Base-by-base conservation (phyloP, 1,139 yeast species). In the Taphrina communis region DNA sequence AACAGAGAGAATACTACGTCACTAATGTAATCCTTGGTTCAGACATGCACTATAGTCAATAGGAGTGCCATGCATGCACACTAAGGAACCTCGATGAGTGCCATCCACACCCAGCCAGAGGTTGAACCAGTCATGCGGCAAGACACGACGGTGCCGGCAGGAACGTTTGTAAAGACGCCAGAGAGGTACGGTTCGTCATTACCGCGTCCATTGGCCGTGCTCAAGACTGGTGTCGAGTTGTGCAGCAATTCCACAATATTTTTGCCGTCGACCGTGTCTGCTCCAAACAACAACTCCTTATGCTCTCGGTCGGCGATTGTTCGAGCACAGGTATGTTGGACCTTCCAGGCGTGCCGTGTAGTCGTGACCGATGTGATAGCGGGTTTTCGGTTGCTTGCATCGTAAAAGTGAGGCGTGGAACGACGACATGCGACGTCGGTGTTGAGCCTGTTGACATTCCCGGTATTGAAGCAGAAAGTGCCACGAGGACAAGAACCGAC, bases 221-320 rank as follows among this genome's bases (percentile, higher is more conserved):
- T 9, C 36, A 25, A 11, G 35, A 50, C 53, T 14, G 53, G 53
- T 36, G 53, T 50, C n/a, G 11, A 1, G 36, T n/a, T n/a, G 53
- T 50, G 53, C 36, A 8, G n/a, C 36, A 50, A n/a, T 50, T 50
- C 53, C 53, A 50, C 21, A n/a, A 50, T 50, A 35, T 50, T 50
- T 1, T n/a, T 14, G 19, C 36, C 36, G 53, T 44, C 19, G 2
- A 11, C 12, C 36, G 36, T 11, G 5, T 31, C 36, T 1, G 31
- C 17, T 9, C 53, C 53, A 21, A 11, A n/a, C 31, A 21, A 11
- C n/a, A 21, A n/a, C 8, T 11, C 2, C n/a, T 8, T 25, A 1
- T 25, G 53, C 4, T 50, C n/a, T 11, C 36, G 11, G n/a, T 8
- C 31, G 35, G 9, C 53, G 36, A 11, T 21, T 0, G 53, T 50